A percentile compares a stretch with the other conserved stretches of the same genome.
Evolutionary conservation across 805 yeast genomes (phyloP).

Genomic region (Kluyveromyces starmeri): DNA sequence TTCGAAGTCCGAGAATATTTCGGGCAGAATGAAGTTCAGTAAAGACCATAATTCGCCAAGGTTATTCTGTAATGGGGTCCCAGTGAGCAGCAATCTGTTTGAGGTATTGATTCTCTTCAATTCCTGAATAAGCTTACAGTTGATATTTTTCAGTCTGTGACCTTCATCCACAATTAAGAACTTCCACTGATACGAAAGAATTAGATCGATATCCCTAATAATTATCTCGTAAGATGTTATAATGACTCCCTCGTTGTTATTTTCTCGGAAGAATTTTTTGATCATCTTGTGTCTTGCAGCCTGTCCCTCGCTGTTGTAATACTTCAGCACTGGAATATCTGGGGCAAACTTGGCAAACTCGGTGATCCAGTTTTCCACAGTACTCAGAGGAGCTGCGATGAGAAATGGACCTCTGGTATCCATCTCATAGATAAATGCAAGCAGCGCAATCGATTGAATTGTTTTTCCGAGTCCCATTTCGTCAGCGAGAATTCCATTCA

Average conservation of each 20-base stretch:
- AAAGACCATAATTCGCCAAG: slow-evolving; percentile 87
- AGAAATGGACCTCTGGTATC: slow-evolving; percentile 73
- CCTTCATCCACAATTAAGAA: slow-evolving; percentile 93
- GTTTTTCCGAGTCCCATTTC: slow-evolving; percentile 98
- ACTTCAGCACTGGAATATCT: slow-evolving; percentile 46
- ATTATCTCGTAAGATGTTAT: slow-evolving; percentile 79
- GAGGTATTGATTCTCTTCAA: slow-evolving; percentile 57
- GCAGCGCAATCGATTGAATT: slow-evolving; percentile 71
- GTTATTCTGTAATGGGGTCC: slow-evolving; percentile 95
- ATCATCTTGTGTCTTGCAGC: slow-evolving; percentile 18
- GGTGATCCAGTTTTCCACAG: slow-evolving; percentile 74
- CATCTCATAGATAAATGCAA: slow-evolving; percentile 69
- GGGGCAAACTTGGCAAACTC: slow-evolving; percentile 77
- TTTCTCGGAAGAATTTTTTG: slow-evolving; percentile 36
- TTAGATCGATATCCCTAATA: slow-evolving; percentile 52
- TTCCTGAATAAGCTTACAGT: slow-evolving; percentile 64
- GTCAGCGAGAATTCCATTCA: slow-evolving; percentile 92
- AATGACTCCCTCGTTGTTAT: slow-evolving; percentile 40
- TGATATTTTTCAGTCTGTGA: slow-evolving; percentile 78
- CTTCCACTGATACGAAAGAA: slow-evolving; percentile 58
- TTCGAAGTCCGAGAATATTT: slow-evolving; percentile 82
- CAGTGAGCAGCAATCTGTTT: slow-evolving; percentile 77
- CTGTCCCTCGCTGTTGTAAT: slow-evolving; percentile 54
- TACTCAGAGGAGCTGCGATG: slow-evolving; percentile 74
- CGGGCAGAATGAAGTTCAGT: slow-evolving; percentile 84